Evolutionary conservation across 345 rosid species (phyloP), one percentile per base, ranked within the genome.

Genomic region (Acer saccharum): DNA sequence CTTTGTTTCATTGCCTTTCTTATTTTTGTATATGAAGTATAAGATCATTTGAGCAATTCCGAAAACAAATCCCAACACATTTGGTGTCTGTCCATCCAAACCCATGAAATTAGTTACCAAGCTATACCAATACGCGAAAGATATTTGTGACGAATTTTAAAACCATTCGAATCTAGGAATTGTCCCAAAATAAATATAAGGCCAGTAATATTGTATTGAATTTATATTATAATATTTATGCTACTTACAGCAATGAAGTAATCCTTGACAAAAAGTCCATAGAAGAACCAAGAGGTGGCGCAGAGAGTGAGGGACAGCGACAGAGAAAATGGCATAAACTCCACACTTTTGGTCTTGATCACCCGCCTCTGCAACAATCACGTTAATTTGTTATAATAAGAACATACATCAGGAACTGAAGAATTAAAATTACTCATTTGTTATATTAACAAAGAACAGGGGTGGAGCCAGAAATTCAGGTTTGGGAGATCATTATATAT

Each of bases 261-360:
- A 73, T 95, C 98, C 73, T 84, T 82, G 80, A 89, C 81, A 39
- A 91, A 87, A 79, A 86, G 80, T 62, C 99, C 98, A 74, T 93
- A 91, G 78, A 90, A 86, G 87, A 95, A 95, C 99, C 99, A 95
- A 88, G 87, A 80, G 70, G 87, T 83, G 52, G 98, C 97, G 35
- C 91, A 89, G 11, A 96, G 78, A 9, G 94, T 91, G 17, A 94
- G 91, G 83, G 86, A 89, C 50, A 91, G 74, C 21, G 99, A 96
- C 9, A 91, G 84, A 29, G 80, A 69, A 73, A 93, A 81, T n/a
- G 98, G 95, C 99, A 95, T 93, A 89, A 81, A 89, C 80, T 95
- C 97, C 63, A 91, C 98, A 79, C 97, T 93, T 77, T 84, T 93
- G 9, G 97, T 93, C 83, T 74, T 87, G 41, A 96, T 88, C 21